These are phyloP conservation scores for Colletotrichum camelliae DNA, from an alignment of 2,329 filamentous ascomycete genomes.

Conservation along the genomic window DNA sequence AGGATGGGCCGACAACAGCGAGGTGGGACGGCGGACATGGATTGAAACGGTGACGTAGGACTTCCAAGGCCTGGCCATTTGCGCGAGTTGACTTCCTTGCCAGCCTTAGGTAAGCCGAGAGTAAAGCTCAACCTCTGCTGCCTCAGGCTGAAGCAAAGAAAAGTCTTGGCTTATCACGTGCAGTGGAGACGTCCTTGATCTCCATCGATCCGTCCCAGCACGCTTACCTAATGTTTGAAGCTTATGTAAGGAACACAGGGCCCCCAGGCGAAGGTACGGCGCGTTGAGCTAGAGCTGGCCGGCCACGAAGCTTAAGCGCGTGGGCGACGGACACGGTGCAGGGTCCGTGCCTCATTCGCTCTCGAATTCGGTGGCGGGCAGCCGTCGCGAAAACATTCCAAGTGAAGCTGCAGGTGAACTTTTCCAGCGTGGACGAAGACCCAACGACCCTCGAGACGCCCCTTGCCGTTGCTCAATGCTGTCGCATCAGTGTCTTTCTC, in stretches of 20 bases:
- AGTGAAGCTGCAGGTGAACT: not conserved
- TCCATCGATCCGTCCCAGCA: not conserved
- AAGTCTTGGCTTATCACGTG: not conserved
- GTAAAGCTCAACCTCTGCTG: not conserved
- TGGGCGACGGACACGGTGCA: constrained; percentile 7
- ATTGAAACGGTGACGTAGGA: constrained; percentile 10
- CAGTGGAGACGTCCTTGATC: not conserved
- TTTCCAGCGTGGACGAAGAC: constrained; percentile 10
- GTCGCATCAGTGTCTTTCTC: not conserved
- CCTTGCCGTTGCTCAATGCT: not conserved
- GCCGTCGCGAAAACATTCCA: constrained; percentile 22
- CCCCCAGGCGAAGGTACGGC: not conserved
- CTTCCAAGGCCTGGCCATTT: not conserved
- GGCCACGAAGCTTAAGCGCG: not conserved
- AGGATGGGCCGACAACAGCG: constrained; percentile 1
- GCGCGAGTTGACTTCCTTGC: not conserved
- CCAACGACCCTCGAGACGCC: constrained; percentile 3
- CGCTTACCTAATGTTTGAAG: not conserved
- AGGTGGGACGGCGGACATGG: constrained; percentile 6
- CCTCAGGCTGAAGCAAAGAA: not conserved
- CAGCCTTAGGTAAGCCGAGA: not conserved
- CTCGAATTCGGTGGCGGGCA: constrained; percentile 1
- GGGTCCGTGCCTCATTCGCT: constrained; percentile 1
- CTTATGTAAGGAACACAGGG: not conserved
- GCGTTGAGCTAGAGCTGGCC: not conserved